These are phyloP conservation scores for Calocybe cyanea DNA, from an alignment of 768 basidiomycete genomes.

Conservation along the genomic window DNA sequence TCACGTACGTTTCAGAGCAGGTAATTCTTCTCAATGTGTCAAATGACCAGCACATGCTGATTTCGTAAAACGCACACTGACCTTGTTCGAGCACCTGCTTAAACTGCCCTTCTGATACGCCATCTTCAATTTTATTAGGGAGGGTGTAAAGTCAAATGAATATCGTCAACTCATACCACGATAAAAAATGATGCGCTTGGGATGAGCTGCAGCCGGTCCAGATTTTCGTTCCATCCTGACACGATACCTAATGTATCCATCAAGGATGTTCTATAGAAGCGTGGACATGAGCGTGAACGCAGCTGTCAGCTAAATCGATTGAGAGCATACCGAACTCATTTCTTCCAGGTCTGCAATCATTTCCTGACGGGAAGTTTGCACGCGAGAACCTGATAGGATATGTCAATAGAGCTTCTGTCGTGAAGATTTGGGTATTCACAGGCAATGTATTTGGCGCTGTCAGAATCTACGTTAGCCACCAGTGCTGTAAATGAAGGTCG, in stretches of 20 bases:
- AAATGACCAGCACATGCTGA: background rate
- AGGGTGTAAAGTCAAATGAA: slow-evolving; percentile 3
- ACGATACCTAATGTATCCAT: slow-evolving; percentile 59
- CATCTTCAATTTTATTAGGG: slow-evolving; percentile 30
- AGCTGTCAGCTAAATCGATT: background rate
- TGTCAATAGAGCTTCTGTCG: background rate
- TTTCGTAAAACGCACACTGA: slow-evolving; percentile 15
- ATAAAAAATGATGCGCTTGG: slow-evolving; percentile 74
- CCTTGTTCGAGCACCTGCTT: slow-evolving; percentile 51
- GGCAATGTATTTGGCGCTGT: slow-evolving; percentile 67
- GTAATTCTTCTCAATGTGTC: slow-evolving; percentile 36
- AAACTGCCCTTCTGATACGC: slow-evolving; percentile 54
- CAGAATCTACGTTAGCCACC: slow-evolving; percentile 76
- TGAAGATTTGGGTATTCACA: slow-evolving; percentile 18
- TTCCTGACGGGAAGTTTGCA: slow-evolving; percentile 68
- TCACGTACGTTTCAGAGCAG: slow-evolving; percentile 43
- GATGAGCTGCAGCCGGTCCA: slow-evolving; percentile 35
- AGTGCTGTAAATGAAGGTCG: slow-evolving; percentile 79
- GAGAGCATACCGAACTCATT: slow-evolving; percentile 53
- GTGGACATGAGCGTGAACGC: background rate
- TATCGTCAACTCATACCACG: slow-evolving; percentile 41
- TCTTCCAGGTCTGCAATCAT: slow-evolving; percentile 68
- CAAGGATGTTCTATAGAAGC: slow-evolving; percentile 43
- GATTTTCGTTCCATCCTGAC: slow-evolving; percentile 47
- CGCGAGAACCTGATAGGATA: slow-evolving; percentile 45